Evolutionary conservation across 768 basidiomycete species (phyloP).

Genomic region (Daedaleopsis nitida): DNA sequence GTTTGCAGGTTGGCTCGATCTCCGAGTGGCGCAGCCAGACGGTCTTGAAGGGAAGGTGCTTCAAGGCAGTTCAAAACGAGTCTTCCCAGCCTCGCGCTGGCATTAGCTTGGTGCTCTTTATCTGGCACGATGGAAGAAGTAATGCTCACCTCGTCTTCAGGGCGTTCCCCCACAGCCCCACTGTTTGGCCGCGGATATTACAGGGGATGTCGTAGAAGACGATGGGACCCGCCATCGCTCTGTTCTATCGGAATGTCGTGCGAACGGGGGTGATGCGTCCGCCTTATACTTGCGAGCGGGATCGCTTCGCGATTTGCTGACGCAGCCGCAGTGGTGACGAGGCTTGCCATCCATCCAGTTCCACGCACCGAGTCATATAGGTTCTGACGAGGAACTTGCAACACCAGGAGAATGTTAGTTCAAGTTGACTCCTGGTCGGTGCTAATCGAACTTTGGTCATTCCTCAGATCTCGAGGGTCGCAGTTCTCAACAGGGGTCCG

Average conservation of each 20-base stretch:
- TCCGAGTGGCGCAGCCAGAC: conserved; percentile 52
- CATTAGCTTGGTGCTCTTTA: too few relatives aligned
- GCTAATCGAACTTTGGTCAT: too few relatives aligned
- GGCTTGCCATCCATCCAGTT: too few relatives aligned
- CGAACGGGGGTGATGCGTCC: background rate
- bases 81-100: conserved; percentile 25
- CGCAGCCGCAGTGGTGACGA: too few relatives aligned
- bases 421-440: too few relatives aligned
- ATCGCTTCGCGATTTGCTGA: too few relatives aligned
- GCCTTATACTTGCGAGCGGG: background rate
- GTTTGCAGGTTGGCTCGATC: conserved; percentile 38
- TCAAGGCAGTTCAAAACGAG: conserved; percentile 40
- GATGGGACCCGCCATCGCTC: conserved; percentile 26
- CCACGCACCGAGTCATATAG: too few relatives aligned
- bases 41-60: conserved; percentile 44
- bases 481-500: too few relatives aligned
- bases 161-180: conserved; percentile 39
- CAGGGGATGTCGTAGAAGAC: conserved; percentile 43
- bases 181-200: conserved; percentile 21
- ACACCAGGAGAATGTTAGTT: too few relatives aligned
- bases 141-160: conserved; percentile 25
- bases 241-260: too few relatives aligned
- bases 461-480: too few relatives aligned
- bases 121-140: background rate
- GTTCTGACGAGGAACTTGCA: too few relatives aligned